A percentile compares a stretch with the other conserved stretches of the same genome.
These are phyloP conservation scores for Byssochlamys sp. DNA, from an alignment of 2,329 filamentous ascomycete species.

Conservation along the genomic window DNA sequence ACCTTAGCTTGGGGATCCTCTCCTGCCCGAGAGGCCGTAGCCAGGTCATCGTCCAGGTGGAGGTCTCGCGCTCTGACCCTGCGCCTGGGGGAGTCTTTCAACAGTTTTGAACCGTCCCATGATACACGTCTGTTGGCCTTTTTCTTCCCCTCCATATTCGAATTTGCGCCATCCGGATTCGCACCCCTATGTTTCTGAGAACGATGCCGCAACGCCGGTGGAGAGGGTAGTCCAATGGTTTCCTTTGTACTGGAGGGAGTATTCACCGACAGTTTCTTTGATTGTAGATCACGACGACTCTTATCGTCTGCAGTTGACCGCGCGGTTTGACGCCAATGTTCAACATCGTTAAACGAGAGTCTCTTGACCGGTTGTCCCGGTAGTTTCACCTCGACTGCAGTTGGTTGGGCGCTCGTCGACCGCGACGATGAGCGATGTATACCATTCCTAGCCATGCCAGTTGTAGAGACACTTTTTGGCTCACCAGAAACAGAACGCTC, in stretches of 20 bases:
- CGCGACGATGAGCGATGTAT: conserved; percentile 15
- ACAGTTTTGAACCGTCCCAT: conserved; percentile 28
- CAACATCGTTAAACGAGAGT: conserved; percentile 28
- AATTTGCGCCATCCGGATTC: conserved; percentile 10
- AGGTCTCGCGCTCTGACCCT: conserved; percentile 7
- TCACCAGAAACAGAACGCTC: background rate
- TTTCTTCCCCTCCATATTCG: conserved; percentile 16
- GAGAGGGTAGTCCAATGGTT: conserved; percentile 23
- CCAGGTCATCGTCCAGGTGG: conserved; percentile 6
- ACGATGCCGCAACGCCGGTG: conserved; percentile 31
- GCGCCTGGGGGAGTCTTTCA: conserved; percentile 17
- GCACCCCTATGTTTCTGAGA: conserved; percentile 30
- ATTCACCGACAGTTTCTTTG: conserved; percentile 23
- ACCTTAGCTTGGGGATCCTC: conserved; percentile 12
- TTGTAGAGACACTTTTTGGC: background rate
- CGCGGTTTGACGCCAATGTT: conserved; percentile 26
- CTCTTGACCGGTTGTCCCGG: conserved; percentile 32
- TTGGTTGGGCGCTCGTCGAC: conserved; percentile 13
- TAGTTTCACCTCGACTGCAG: conserved; percentile 29
- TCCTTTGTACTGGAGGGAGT: conserved; percentile 19
- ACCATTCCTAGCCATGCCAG: background rate
- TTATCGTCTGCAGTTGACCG: conserved; percentile 26
- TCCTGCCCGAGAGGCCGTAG: conserved; percentile 11
- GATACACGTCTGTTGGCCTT: conserved; percentile 23
- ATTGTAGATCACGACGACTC: conserved; percentile 19